Conservation (phyloP, 2,329 filamentous ascomycete genomes). For the Dactylonectria macrodidyma region DNA sequence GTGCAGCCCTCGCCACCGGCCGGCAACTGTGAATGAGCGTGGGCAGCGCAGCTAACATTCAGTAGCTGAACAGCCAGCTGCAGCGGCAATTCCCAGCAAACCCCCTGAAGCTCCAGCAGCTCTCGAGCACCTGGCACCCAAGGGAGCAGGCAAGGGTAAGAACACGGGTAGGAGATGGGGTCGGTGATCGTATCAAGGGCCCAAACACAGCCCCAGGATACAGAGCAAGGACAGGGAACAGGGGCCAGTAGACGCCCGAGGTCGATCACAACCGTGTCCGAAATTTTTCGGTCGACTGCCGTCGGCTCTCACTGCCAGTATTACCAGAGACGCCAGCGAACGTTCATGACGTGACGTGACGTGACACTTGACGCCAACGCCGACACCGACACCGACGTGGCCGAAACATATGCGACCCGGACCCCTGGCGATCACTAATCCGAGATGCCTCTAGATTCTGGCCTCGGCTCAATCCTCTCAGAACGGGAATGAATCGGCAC, state of each 20-base stretch:
- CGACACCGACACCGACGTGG: conserved; percentile 6
- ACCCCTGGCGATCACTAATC: conserved; percentile 47
- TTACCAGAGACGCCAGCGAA: background rate
- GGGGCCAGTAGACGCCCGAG: conserved; percentile 19
- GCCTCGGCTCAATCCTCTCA: conserved; percentile 5
- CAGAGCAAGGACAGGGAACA: conserved; percentile 1
- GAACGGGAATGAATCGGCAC: conserved; percentile 14
- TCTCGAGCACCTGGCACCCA: background rate
- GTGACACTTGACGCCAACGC: conserved; percentile 26
- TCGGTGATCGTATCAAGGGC: conserved; percentile 22
- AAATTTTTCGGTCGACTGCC: conserved; percentile 44
- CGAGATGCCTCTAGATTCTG: conserved; percentile 15
- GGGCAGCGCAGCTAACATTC: background rate
- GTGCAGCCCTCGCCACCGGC: background rate
- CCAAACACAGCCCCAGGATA: conserved; percentile 8
- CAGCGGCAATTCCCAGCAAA: background rate
- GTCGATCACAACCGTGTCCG: conserved; percentile 44
- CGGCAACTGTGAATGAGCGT: conserved; percentile 2
- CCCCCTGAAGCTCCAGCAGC: background rate
- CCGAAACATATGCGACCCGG: conserved; percentile 24
- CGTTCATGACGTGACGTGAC: conserved; percentile 23
- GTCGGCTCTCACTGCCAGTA: conserved; percentile 27
- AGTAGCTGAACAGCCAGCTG: background rate
- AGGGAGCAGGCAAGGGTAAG: background rate
- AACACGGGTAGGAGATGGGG: conserved; percentile 3